Evolutionary conservation across 1,284 basidiomycete genomes (phyloP), one percentile per base, ranked within the genome.

Genomic region (Ceratorhiza oryzae-sativae): DNA sequence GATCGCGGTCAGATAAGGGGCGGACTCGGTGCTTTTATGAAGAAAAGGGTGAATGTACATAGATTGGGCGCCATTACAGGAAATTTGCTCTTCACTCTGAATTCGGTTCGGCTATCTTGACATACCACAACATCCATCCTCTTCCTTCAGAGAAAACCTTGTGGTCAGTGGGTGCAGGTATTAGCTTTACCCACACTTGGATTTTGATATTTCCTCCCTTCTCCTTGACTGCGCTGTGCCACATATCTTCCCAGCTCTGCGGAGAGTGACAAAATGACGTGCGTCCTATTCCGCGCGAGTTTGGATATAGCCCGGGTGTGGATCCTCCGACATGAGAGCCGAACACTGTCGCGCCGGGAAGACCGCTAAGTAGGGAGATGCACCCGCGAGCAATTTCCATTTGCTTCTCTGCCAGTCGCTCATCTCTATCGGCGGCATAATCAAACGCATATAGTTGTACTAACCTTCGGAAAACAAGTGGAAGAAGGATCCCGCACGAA

Each of bases 401-500:
- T 76, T 87, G 85, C 32, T 80, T 59, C n/a, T 80, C 80, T 75
- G 20, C 23, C 25, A 36, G 15, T 58, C 10, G 6, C 32, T 3
- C 1, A 18, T 1, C 32, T n/a, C 12, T 32, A n/a, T 34, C 6
- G n/a, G 5, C 13, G 18, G 20, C n/a, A 2, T n/a, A 20, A 59
- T 8, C 15, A 1, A 42, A 23, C 53, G 27, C 30, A 56, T 49
- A 49, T 5, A 39, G 6, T 32, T 6, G 23, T 4, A 34, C 51
- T 41, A 1, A 68, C 65, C 65, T 56, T 85, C 81, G 62, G 79
- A 74, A 77, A 87, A 87, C 25, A 87, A 80, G 75, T 87, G 85
- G 78, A 87, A 87, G 76, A 87, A 82, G 0, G 82, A 77, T 13
- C 83, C 83, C 2, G 82, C 80, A 75, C 85, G 82, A 42, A 87